Evolutionary conservation across 345 rosid genomes (phyloP), one percentile per base, ranked within the genome.

Genomic region (Iberis pinnata): DNA sequence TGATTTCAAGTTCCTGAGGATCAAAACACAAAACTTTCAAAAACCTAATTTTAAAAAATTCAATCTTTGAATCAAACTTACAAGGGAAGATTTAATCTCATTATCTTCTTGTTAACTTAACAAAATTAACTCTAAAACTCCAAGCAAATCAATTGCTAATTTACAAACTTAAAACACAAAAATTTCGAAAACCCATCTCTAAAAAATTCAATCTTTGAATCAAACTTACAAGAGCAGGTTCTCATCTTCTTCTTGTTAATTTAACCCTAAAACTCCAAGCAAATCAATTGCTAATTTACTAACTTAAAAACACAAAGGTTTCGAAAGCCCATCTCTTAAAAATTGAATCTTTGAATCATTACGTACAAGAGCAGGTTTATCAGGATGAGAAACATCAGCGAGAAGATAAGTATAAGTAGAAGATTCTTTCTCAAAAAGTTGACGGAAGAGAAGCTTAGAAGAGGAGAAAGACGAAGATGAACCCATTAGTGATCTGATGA

Each of bases 401-500:
- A 90, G 93, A 20, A 90, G 86, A 39, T 88, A 92, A 31, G 98
- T 88, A 57, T 43, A 92, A 13, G 98, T 92, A 1, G 76, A 88
- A 2, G 98, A 87, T 2, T 88, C 96, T 73, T 81, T 78, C 86
- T 92, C 96, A 32, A 88, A 92, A 43, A 85, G 71, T 67, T 92
- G 98, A 39, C 96, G 95, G 49, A 88, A 85, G 66, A 92, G 57
- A 22, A 92, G 77, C 77, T 73, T 77, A 2, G 74, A 49, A 8
- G 83, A 49, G 9, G 83, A 63, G 8, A 47, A 44, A 12, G 71
- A 54, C 0, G 81, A 67, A 29, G 56, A 67, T 3, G 65, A 67
- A 46, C 22, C 58, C 84, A 73, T 79, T 12, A 20, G 19, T 3
- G 78, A 69, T 40, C 68, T 40, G 38, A 42, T 18, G 12, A 42